phyloP scores from a whole-genome alignment of 495 filamentous ascomycete genomes.

The Penicillium paxilli region DNA sequence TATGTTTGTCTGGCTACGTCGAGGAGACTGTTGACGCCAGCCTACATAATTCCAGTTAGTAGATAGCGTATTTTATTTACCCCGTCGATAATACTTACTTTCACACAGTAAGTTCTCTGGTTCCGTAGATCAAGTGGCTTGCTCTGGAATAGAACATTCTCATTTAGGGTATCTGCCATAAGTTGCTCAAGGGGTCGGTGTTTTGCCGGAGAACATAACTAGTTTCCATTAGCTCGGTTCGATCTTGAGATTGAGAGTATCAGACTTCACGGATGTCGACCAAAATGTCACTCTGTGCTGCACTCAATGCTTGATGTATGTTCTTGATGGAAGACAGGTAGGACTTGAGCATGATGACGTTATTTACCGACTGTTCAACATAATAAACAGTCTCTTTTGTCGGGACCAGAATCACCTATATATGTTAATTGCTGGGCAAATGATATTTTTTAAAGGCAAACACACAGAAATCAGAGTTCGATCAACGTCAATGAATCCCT shows the following conservation, averaged over 20 bases:
- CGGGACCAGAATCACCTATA: constrained; percentile 66
- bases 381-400: constrained; percentile 63
- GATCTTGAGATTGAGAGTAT: neutral
- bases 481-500: constrained; percentile 61
- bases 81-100: constrained; percentile 44
- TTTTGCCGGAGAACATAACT: constrained; percentile 65
- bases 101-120: constrained; percentile 90
- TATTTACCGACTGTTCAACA: constrained; percentile 78
- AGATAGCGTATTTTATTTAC: constrained; percentile 13
- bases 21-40: constrained; percentile 80
- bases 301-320: constrained; percentile 66
- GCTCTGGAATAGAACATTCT: constrained; percentile 75
- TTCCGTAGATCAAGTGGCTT: constrained; percentile 85
- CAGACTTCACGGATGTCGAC: constrained; percentile 62
- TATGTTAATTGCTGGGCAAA: constrained; percentile 20
- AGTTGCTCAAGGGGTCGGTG: constrained; percentile 58
- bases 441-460: neutral
- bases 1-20: constrained; percentile 86
- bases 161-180: constrained; percentile 74
- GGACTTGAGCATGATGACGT: constrained; percentile 83
- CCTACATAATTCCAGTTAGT: constrained; percentile 40
- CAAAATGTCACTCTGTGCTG: constrained; percentile 66
- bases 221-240: constrained; percentile 5
- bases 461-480: constrained; percentile 36
- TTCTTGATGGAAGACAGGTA: constrained; percentile 68